Evolutionary conservation across 1,284 basidiomycete genomes (phyloP).

Genomic region (Phellinidium pouzarii): DNA sequence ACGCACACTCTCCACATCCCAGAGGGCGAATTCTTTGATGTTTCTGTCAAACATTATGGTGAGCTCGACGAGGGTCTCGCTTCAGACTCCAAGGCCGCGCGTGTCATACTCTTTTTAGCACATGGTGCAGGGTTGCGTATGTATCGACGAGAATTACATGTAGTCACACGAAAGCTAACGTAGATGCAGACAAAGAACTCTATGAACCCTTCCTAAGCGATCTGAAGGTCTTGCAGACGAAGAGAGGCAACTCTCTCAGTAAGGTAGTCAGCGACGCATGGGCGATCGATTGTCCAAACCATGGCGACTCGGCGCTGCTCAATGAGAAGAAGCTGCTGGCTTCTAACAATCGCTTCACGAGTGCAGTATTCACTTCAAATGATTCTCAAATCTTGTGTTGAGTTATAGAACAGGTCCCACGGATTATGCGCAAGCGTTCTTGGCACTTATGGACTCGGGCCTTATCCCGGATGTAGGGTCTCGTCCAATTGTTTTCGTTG

Average conservation of each 20-base stretch:
- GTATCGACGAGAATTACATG: background rate
- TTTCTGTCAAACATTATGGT: background rate
- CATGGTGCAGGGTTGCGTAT: background rate
- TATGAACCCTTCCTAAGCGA: constrained; percentile 50
- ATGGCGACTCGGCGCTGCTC: constrained; percentile 11
- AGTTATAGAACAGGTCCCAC: background rate
- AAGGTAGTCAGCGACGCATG: constrained; percentile 1
- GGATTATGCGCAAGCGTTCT: background rate
- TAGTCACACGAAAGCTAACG: background rate
- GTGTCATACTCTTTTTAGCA: background rate
- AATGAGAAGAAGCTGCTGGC: constrained; percentile 6
- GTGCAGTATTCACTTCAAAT: background rate
- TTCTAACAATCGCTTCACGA: background rate
- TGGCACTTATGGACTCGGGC: background rate
- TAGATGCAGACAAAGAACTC: constrained; percentile 44
- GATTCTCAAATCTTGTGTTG: background rate
- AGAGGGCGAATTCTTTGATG: background rate
- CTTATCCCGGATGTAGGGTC: background rate
- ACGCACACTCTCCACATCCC: background rate
- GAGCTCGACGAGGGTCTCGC: background rate
- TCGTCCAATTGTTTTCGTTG: background rate
- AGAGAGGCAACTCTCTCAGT: background rate
- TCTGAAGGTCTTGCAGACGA: constrained; percentile 28
- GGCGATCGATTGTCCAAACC: constrained; percentile 16
- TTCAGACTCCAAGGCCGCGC: background rate